Base-by-base conservation (phyloP, 208 protist genomes). In the Histomonas meleagridis region DNA sequence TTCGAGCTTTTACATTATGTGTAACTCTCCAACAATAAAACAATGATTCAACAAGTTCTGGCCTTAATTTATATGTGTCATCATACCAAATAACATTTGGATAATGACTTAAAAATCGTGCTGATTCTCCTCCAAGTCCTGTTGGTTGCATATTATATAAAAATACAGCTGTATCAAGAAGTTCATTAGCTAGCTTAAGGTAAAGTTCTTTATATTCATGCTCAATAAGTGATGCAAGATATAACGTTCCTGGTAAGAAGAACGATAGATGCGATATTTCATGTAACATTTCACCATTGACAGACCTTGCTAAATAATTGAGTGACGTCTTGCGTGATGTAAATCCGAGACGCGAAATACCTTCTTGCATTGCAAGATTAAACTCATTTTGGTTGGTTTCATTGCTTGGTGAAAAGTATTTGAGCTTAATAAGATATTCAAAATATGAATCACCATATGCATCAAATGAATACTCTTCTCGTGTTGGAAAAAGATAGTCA, bases 1-100 rank as follows among this genome's bases (percentile, higher is more conserved):
- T 92, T 53, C 95, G 93, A 86, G 96, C 96, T 53, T 16, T 57
- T 51, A 16, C 10, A 21, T 65, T 55, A 72, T 93, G 92, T 9
- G 79, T 93, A 1, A 70, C 48, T 23, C 93, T 46, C 90, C 91
- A 93, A 70, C 78, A 48, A 49, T 93, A 78, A 53, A 93, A 93
- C 21, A 94, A 72, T 23, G 91, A 93, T 62, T 94, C 93, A 0
- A 92, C 65, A 14, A 69, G 79, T 86, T 94, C 93, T 0, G 93
- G 93, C 10, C 93, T 48, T 3, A 94, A 69, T 51, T 93, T 55
- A 46, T 92, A 90, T n/a, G 90, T 62, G 43, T 43, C 43, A 62
- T 91, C 92, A 21, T 57, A 7, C 43, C n/a, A 40, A 49, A 32
- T 10, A 35, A 65, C 16, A 62, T 40, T 49, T 4, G 43, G 43